Evolutionary conservation across 257 asterid genomes (phyloP).

Genomic region (Lantana camara): DNA sequence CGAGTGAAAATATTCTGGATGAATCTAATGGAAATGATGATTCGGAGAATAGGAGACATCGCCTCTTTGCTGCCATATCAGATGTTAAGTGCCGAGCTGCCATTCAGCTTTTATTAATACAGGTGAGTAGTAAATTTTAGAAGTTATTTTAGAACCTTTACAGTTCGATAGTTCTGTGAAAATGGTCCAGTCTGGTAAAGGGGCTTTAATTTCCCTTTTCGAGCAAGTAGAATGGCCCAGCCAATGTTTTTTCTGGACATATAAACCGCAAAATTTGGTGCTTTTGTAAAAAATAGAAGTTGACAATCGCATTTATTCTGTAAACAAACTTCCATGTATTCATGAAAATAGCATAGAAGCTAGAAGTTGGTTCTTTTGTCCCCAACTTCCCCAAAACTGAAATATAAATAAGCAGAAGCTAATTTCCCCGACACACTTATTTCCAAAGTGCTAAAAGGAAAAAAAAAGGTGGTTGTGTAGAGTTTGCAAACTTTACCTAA

Average conservation of each 20-base stretch:
- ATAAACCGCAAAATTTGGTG: too few relatives aligned
- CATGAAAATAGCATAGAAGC: too few relatives aligned
- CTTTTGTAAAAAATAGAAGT: too few relatives aligned
- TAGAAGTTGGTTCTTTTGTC: too few relatives aligned
- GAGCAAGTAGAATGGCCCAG: neutral
- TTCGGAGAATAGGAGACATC: constrained; percentile 57
- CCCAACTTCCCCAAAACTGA: too few relatives aligned
- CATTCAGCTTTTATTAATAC: constrained; percentile 90
- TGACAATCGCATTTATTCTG: too few relatives aligned
- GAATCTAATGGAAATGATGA: constrained; percentile 68
- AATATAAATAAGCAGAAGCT: too few relatives aligned
- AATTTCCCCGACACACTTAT: too few relatives aligned
- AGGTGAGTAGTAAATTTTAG: constrained; percentile 47
- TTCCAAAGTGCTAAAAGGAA: too few relatives aligned
- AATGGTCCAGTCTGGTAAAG: neutral
- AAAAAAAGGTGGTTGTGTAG: too few relatives aligned
- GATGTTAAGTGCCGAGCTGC: constrained; percentile 95
- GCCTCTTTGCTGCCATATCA: constrained; percentile 66
- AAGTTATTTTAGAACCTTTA: constrained; percentile 22
- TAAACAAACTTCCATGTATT: too few relatives aligned
- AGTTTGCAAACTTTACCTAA: neutral
- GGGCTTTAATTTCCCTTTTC: neutral
- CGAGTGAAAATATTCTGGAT: constrained; percentile 43
- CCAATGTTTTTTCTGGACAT: neutral
- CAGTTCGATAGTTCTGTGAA: constrained; percentile 20